Conservation (phyloP, 495 filamentous ascomycete genomes). For the Schizothecium vesticola region DNA sequence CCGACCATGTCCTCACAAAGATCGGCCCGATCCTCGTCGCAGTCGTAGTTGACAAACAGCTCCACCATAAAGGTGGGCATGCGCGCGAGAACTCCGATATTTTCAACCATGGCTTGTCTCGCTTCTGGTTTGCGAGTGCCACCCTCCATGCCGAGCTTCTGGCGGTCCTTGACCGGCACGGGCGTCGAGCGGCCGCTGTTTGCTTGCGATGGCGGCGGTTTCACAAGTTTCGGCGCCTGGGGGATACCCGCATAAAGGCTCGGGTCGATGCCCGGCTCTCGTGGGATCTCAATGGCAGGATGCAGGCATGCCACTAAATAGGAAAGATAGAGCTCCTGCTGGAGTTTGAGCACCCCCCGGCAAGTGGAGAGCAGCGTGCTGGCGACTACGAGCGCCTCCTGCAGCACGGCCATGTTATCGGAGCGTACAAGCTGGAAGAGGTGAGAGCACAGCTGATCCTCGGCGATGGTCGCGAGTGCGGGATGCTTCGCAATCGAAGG, state of each 20-base stretch:
- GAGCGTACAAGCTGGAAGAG: slow-evolving; percentile 96
- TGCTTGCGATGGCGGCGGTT: slow-evolving; percentile 69
- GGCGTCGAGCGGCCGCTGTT: slow-evolving; percentile 85
- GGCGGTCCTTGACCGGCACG: slow-evolving; percentile 87
- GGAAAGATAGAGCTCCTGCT: slow-evolving; percentile 93
- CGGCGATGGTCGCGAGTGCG: slow-evolving; percentile 77
- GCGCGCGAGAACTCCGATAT: slow-evolving; percentile 79
- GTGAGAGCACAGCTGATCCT: slow-evolving; percentile 89
- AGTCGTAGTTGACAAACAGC: slow-evolving; percentile 97
- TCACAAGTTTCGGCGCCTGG: slow-evolving; percentile 79
- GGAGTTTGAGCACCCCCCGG: slow-evolving; percentile 85
- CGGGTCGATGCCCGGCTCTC: slow-evolving; percentile 85
- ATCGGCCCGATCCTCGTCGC: slow-evolving; percentile 85
- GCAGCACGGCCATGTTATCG: slow-evolving; percentile 88
- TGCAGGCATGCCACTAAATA: slow-evolving; percentile 93
- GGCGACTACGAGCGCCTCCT: slow-evolving; percentile 85
- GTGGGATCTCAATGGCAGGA: slow-evolving; percentile 84
- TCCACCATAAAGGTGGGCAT: slow-evolving; percentile 94
- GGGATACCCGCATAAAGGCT: slow-evolving; percentile 90
- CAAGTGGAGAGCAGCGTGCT: slow-evolving; percentile 89
- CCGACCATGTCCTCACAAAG: slow-evolving; percentile 94
- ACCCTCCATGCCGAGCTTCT: slow-evolving; percentile 90
- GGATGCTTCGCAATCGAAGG: slow-evolving; percentile 94
- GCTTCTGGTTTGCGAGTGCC: slow-evolving; percentile 88
- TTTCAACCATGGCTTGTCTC: slow-evolving; percentile 97